Percentiles rank a stretch among this genome's conserved stretches.
These are phyloP conservation scores for Fusarium sp. DNA, from an alignment of 2,329 filamentous ascomycete genomes.

Conservation along the genomic window DNA sequence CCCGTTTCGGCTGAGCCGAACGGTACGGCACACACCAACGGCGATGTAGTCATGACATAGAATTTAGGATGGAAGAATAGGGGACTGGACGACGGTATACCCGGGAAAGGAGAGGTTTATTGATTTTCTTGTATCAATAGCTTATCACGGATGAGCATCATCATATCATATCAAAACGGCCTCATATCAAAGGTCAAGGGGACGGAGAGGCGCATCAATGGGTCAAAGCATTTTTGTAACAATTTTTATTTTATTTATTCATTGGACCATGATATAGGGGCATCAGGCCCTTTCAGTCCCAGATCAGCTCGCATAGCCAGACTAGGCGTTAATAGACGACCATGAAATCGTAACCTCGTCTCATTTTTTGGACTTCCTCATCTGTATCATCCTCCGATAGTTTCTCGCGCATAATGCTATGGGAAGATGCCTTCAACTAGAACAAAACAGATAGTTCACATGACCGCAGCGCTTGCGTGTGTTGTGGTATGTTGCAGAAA, in stretches of 20 bases:
- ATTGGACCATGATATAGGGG: conserved; percentile 2
- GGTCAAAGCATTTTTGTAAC: conserved; percentile 11
- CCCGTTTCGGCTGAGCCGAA: conserved; percentile 43
- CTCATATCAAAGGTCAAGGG: background rate
- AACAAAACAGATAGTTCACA: background rate
- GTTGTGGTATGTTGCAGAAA: background rate
- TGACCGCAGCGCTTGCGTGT: conserved; percentile 1
- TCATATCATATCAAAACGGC: conserved; percentile 13
- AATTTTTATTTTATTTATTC: conserved; percentile 14
- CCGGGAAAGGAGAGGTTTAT: conserved; percentile 27
- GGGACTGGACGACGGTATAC: conserved; percentile 17
- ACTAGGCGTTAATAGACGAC: conserved; percentile 16
- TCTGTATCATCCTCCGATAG: background rate
- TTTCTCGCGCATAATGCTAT: background rate
- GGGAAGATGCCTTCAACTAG: background rate
- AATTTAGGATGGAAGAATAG: background rate
- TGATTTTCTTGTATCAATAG: conserved; percentile 15
- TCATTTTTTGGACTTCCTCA: conserved; percentile 16
- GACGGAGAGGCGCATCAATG: conserved; percentile 5
- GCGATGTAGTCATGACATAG: conserved; percentile 57
- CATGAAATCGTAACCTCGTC: conserved; percentile 20
- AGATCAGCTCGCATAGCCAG: conserved; percentile 10
- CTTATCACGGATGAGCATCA: conserved; percentile 18
- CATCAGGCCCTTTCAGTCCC: conserved; percentile 1
- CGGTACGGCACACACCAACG: conserved; percentile 50